Base-by-base conservation (phyloP, 2,329 filamentous ascomycete species). In the Botrytis pseudocinerea region DNA sequence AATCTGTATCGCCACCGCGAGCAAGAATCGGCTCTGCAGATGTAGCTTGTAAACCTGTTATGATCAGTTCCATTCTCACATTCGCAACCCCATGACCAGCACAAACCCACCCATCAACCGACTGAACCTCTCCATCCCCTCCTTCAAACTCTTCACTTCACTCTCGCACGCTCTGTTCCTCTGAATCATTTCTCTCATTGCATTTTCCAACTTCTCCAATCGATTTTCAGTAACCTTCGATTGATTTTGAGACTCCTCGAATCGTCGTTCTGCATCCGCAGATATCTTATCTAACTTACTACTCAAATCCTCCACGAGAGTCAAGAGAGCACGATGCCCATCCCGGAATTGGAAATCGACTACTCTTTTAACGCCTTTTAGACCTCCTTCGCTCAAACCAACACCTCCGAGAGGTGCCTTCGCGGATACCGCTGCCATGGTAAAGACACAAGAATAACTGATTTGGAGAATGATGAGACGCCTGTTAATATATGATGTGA, bases 271-370 rank as follows among this genome's bases (percentile, higher is more conserved):
- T 48, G 62, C 38, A 38, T 68, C 48, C 22, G 22, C 51, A 32
- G 70, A 72, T 57, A 40, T 16, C 28, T 51, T 35, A n/a, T 68
- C 70, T 20, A 48, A 8, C 25, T 25, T 28, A 22, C 16, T 38
- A 25, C 32, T 60, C 44, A 72, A 46, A 20, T 48, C 70, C 38
- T 60, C 48, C 7, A 68, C n/a, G 22, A 60, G 35, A 0, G 48
- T 44, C 28, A 59, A 69, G 14, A 72, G 44, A 40, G 63, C 32
- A 40, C 40, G 28, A 40, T 69, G 48, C 32, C 69, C 70, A 10
- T 69, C 69, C 32, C 62, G 48, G 8, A 68, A 72, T 18, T 72
- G 62, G 25, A 69, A 35, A 9, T 60, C 25, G 7, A 68, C 63
- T 59, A 72, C 57, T 18, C 28, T 20, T 3, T 68, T 28, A 32